A percentile compares a stretch with the other conserved stretches of the same genome.
Evolutionary conservation across 495 filamentous ascomycete species (phyloP).

Genomic region (Podospora tetraspora): DNA sequence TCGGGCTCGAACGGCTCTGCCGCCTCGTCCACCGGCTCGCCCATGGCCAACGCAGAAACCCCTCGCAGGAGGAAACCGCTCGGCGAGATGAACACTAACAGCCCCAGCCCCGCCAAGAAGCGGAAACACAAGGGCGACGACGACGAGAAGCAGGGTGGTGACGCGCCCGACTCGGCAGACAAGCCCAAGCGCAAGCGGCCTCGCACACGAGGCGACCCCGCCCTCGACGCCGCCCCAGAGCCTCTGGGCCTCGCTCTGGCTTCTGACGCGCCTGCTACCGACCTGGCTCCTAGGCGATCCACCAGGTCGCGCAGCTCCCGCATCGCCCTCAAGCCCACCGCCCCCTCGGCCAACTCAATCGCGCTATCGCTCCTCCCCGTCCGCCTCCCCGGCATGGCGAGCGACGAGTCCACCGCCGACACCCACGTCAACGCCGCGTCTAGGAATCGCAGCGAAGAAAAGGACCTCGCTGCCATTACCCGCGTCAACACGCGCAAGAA

Average conservation of each 20-base stretch:
- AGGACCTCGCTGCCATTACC: slow-evolving; percentile 46
- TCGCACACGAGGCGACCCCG: slow-evolving; percentile 23
- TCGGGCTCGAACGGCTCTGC: slow-evolving; percentile 23
- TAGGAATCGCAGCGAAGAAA: slow-evolving; percentile 41
- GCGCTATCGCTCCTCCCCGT: slow-evolving; percentile 30
- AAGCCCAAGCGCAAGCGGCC: slow-evolving; percentile 26
- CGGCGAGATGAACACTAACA: slow-evolving; percentile 36
- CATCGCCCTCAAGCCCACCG: slow-evolving; percentile 22
- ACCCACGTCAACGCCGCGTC: slow-evolving; percentile 14
- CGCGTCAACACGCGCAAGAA: slow-evolving; percentile 52
- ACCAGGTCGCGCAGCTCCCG: slow-evolving; percentile 25
- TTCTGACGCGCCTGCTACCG: slow-evolving; percentile 3
- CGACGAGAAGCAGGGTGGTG: slow-evolving; percentile 13
- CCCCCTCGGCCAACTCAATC: slow-evolving; percentile 31
- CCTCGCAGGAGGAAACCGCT: slow-evolving; percentile 33
- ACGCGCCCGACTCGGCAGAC: slow-evolving; percentile 7
- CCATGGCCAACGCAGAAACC: slow-evolving; percentile 27
- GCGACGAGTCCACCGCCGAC: slow-evolving; percentile 19
- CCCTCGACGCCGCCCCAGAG: slow-evolving; percentile 2
- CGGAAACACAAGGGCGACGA: slow-evolving; percentile 27
- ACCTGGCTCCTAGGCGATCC: slow-evolving; percentile 26
- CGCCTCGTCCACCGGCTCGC: slow-evolving; percentile 27
- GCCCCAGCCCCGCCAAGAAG: slow-evolving; percentile 33
- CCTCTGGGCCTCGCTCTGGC: neutral
- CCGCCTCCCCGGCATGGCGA: slow-evolving; percentile 26